A percentile compares a stretch with the other conserved stretches of the same genome.
Conservation (phyloP, 2,329 filamentous ascomycete genomes). For the Exophiala aquamarina region DNA sequence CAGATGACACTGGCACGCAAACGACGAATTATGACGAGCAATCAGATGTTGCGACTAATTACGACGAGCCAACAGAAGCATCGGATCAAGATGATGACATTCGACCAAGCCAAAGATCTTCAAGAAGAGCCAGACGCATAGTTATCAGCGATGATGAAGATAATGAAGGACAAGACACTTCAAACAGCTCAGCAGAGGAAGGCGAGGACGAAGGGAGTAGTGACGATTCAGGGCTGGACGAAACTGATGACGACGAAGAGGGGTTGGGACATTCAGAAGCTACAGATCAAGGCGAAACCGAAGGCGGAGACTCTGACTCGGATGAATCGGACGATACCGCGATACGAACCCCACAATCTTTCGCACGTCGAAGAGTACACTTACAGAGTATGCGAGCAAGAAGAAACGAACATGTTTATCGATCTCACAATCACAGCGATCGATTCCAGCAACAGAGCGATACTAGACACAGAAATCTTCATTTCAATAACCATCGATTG, state of each 20-base stretch:
- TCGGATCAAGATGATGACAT: conserved; percentile 6
- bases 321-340: conserved; percentile 23
- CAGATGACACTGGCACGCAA: not conserved
- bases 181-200: not conserved
- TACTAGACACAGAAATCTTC: no score
- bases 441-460: no score
- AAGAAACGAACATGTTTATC: no score
- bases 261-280: conserved; percentile 3
- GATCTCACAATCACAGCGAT: no score
- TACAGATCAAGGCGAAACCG: conserved; percentile 6
- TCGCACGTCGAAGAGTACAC: conserved; percentile 15
- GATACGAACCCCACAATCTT: conserved; percentile 23
- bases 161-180: conserved; percentile 13
- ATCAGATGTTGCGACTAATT: conserved; percentile 12
- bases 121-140: conserved; percentile 5
- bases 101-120: not conserved
- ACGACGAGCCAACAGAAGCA: conserved; percentile 15
- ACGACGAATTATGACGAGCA: conserved; percentile 1
- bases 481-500: no score
- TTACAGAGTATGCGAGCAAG: conserved; percentile 19
- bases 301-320: conserved; percentile 5
- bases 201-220: not conserved
- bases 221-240: not conserved
- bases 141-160: conserved; percentile 25
- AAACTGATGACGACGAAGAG: conserved; percentile 6